These are phyloP conservation scores for Rugosomyces carneus DNA, from an alignment of 1,284 basidiomycete species.

Conservation along the genomic window DNA sequence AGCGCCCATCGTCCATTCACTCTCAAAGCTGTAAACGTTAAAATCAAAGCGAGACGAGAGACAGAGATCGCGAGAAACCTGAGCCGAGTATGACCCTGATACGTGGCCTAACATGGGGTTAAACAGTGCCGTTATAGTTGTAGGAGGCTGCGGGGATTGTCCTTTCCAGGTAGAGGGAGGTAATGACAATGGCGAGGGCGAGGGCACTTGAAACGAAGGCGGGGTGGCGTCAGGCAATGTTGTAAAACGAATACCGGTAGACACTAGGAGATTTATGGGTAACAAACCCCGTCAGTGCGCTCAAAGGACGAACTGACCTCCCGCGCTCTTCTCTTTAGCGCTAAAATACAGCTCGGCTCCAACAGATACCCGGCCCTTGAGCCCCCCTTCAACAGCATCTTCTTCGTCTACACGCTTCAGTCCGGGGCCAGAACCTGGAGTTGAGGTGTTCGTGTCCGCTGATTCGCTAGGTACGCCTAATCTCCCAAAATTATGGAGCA, in stretches of 20 bases:
- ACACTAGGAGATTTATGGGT: constrained; percentile 47
- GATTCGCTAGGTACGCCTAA: constrained; percentile 29
- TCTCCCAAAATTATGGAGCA: constrained; percentile 91
- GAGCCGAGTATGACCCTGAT: constrained; percentile 86
- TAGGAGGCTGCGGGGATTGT: constrained; percentile 70
- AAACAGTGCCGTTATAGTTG: constrained; percentile 89
- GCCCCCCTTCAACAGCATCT: constrained; percentile 82
- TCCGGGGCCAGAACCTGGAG: constrained; percentile 21
- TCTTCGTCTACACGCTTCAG: constrained; percentile 81
- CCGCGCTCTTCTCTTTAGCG: constrained; percentile 88
- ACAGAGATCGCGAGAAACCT: constrained; percentile 82
- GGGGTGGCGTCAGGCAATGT: constrained; percentile 78
- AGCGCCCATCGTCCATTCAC: constrained; percentile 91
- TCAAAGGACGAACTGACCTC: constrained; percentile 51
- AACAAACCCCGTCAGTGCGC: too few relatives aligned
- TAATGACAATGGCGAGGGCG: constrained; percentile 29
- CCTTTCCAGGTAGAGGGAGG: constrained; percentile 26
- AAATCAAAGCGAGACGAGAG: constrained; percentile 92
- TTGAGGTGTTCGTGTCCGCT: constrained; percentile 28
- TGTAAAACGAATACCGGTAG: constrained; percentile 89
- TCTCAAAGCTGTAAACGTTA: constrained; percentile 95
- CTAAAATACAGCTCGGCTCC: constrained; percentile 95
- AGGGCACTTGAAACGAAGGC: constrained; percentile 49
- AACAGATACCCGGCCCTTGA: constrained; percentile 84
- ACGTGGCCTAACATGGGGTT: constrained; percentile 97